phyloP scores from a whole-genome alignment of 257 asterid genomes.

The Ilex asprella region DNA sequence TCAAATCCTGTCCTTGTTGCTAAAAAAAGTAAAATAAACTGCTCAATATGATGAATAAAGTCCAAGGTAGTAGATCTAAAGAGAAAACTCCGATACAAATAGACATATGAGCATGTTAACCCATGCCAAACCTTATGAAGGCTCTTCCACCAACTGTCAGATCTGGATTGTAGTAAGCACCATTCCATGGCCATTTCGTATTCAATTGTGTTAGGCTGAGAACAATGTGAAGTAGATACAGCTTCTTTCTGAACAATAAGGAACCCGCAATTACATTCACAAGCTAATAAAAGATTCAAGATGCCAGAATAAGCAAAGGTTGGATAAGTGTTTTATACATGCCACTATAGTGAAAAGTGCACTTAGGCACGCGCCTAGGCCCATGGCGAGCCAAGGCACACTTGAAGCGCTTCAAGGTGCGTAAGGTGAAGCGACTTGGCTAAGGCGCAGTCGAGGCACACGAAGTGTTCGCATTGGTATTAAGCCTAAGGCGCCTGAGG shows the following conservation, averaged over 20 bases:
- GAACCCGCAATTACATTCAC: neutral
- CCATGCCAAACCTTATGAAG: slow-evolving; percentile 50
- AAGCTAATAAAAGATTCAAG: neutral
- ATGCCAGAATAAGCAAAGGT: no score
- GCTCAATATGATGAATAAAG: neutral
- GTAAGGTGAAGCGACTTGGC: no score
- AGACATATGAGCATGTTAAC: slow-evolving; percentile 8
- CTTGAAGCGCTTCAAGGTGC: no score
- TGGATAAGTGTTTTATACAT: no score
- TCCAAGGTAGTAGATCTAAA: slow-evolving; percentile 1
- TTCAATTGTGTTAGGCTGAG: slow-evolving; percentile 83
- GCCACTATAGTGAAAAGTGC: no score
- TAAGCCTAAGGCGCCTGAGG: no score
- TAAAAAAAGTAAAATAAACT: slow-evolving; percentile 15
- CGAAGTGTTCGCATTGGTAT: no score
- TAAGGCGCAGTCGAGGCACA: no score
- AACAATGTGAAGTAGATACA: slow-evolving; percentile 73
- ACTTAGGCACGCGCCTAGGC: no score
- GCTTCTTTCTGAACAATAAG: slow-evolving; percentile 55
- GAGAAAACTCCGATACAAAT: neutral
- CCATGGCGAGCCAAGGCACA: no score
- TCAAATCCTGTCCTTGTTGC: slow-evolving; percentile 35
- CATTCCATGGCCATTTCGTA: slow-evolving; percentile 77
- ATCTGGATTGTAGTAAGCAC: slow-evolving; percentile 57
- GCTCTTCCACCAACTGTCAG: slow-evolving; percentile 49